Percentiles rank a stretch among this genome's conserved stretches.
Conservation (phyloP, 148 eudicot genomes). For the Persicaria maculosa region DNA sequence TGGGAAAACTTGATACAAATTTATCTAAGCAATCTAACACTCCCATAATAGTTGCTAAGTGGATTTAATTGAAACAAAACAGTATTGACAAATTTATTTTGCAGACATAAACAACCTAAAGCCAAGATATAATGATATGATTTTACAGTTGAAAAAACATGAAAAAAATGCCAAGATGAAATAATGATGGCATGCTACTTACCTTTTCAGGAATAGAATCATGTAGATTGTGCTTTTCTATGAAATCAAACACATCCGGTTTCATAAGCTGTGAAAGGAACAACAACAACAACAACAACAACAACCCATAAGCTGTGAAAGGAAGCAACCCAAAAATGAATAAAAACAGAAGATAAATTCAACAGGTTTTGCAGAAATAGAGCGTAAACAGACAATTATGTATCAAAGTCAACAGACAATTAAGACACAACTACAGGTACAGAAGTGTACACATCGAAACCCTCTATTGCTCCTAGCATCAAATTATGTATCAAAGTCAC, state of each 20-base stretch:
- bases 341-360: neutral
- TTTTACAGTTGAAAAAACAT: neutral
- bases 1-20: too few relatives aligned
- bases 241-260: conserved; percentile 86
- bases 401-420: neutral
- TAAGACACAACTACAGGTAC: neutral
- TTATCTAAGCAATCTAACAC: too few relatives aligned
- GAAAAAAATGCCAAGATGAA: neutral
- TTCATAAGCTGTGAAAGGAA: conserved; percentile 66
- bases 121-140: too few relatives aligned
- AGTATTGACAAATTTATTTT: too few relatives aligned
- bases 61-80: too few relatives aligned
- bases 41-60: too few relatives aligned
- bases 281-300: too few relatives aligned
- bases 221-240: conserved; percentile 83
- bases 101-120: too few relatives aligned
- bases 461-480: neutral
- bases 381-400: neutral
- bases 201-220: conserved; percentile 87
- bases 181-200: neutral
- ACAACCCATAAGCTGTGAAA: conserved; percentile 73
- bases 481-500: neutral
- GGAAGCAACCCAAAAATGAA: conserved; percentile 8
- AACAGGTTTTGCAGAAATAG: neutral
- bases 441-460: neutral